Evolutionary conservation across 257 asterid species (phyloP), one percentile per base, ranked within the genome.

Genomic region (Solanum raphanifolium): DNA sequence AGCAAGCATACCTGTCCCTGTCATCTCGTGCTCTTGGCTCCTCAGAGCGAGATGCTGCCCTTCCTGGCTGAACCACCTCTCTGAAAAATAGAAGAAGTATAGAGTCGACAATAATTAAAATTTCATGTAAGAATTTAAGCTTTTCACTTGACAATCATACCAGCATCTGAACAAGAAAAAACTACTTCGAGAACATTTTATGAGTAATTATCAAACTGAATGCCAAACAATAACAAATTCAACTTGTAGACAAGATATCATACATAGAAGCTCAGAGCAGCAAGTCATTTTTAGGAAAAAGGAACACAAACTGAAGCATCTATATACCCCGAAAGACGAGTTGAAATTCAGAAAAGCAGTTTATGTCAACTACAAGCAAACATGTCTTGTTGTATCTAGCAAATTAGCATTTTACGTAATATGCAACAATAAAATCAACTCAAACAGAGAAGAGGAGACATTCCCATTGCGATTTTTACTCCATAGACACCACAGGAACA

Each of bases 21-120:
- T 95, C 99, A 86, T 93, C 94, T 60, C 94, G 92, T 75, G 87
- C 92, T 91, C 96, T 95, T 69, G 99, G 99, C 90, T 97, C 99
- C 93, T 92, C 99, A 32, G 99, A 95, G 78, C 95, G 93, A 71
- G 99, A 93, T 93, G 88, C 88, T 90, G 86, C 69, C 41, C 95
- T 98, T 76, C 96, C 98, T 88, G 98, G 21, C 91, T 90, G 98
- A 68, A 89, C 90, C 90, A 92, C 96, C 90, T 97, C 99, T 87
- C 99, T 97, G 90, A 85, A 89, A 90, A 90, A 41, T 85, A 78
- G 36, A 79, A 83, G 21, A 75, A 43, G 85, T 36, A 65, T 25
- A 65, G 21, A 86, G 38, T 18, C 82, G 13, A 20, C 23, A 52
- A 41, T 34, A 38, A 27, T 72, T 86, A 72, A 48, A 86, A 35